Evolutionary conservation across 352 stramenopile species (phyloP), one percentile per base, ranked within the genome.

Genomic region (Globisporangium barbulae): DNA sequence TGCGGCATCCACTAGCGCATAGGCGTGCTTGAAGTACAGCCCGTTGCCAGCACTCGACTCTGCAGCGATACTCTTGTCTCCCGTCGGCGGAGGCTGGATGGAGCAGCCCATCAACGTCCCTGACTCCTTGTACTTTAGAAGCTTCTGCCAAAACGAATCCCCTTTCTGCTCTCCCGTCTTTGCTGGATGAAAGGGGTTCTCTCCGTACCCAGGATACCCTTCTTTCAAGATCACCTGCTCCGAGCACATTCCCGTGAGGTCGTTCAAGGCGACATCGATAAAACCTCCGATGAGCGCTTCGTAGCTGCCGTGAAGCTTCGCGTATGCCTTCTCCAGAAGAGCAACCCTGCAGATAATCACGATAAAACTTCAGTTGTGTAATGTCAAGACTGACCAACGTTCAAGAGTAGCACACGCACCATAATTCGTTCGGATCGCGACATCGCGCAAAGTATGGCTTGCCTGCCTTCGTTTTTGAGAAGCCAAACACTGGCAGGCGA

Each of bases 41-140:
- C 85, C 86, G 52, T 91, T 90, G 5, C 85, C 86, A n/a, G 86
- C 86, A 61, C 73, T 91, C 7, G 82, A 90, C 65, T 95, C 87
- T 0, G 81, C 69, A 2, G 78, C 84, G 1, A 83, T 71, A 13
- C 72, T 85, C 52, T 91, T 92, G 25, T 80, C 75, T 5, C 69
- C 71, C 6, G 79, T 79, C 15, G 83, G 81, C 6, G 68, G 53
- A 17, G 89, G 83, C 58, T 97, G 91, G 35, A 97, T 97, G 0
- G 90, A 96, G 48, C 91, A 98, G 3, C 91, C 91, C 90, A 98
- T 97, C 12, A 98, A 68, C 10, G 80, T 95, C 5, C 91, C 91
- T 0, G 88, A 92, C 31, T 78, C 53, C 42, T 92, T 94, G 60
- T 94, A 97, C 17, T 68, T 69, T 15, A 74, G 33, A 9, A 97